Evolutionary conservation across 148 eudicot species (phyloP), one percentile per base, ranked within the genome.

Genomic region (Amaranthus cruentus): DNA sequence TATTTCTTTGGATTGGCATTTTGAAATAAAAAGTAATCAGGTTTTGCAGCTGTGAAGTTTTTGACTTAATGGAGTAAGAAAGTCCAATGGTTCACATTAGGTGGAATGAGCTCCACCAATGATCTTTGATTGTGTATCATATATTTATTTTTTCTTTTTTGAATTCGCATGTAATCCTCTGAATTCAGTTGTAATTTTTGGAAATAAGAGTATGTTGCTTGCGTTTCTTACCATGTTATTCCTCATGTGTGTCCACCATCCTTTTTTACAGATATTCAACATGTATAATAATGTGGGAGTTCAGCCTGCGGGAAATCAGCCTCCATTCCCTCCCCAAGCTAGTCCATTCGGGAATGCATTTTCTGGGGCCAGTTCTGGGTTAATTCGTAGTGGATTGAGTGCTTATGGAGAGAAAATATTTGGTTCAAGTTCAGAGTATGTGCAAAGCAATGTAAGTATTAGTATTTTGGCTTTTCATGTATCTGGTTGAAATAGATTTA

Each of bases 391-490:
- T 80, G 98, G 97, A 74, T 81, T 95, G 75, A 91, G 96, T 75
- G 98, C 97, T 8, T 96, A 92, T 79, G 99, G 99, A 50, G 97
- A 90, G 83, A 96, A 77, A 75, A 86, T 96, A 54, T 68, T 96
- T 1, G 99, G 97, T 70, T 91, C 97, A 10, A 88, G 99, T 75
- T 96, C 99, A 2, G 97, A 92, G 70, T 96, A 92, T 77, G 96
- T 96, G 68, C 97, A 96, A 82, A 96, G 97, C 86, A 96, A 96
- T 84, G 99, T 92, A 82, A 91, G 97, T 89, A 11, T 44, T 18
- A 54, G 18, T 69, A 43, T 69, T 68, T 3, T 47, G 61, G 7
- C 38, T 21, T 11, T 13, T 10, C 10, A 0, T 6, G 14, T 38
- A 6, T 68, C 44, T 60, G 43, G 49, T 65, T 14, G 28, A 48